Conservation (phyloP, 805 yeast species). For the Blastobotrys parvus region DNA sequence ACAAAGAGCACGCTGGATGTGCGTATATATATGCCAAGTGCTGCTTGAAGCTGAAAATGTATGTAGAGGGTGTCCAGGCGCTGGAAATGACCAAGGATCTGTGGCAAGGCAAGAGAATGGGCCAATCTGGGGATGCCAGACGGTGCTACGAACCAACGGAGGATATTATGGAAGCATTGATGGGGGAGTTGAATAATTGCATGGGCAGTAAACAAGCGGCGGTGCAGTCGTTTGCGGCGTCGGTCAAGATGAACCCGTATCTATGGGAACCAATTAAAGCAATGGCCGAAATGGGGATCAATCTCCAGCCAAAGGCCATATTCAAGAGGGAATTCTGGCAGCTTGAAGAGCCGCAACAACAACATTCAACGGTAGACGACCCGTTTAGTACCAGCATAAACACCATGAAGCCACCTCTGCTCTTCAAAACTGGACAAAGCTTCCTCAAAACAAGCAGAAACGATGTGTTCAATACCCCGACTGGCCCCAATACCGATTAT, state of each 20-base stretch:
- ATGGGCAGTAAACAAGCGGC: conserved; percentile 58
- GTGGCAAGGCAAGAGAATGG: conserved; percentile 3
- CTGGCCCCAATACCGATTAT: not conserved
- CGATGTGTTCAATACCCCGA: conserved; percentile 6
- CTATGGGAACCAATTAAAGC: conserved; percentile 82
- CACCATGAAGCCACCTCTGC: no score
- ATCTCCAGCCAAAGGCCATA: conserved; percentile 44
- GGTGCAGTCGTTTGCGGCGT: conserved; percentile 56
- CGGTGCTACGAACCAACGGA: conserved; percentile 44
- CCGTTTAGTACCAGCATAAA: conserved; percentile 5
- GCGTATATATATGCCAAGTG: conserved; percentile 65
- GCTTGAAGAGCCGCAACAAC: not conserved
- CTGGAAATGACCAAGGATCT: conserved; percentile 25
- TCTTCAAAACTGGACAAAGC: conserved; percentile 14
- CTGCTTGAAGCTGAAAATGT: conserved; percentile 46
- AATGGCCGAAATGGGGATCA: conserved; percentile 63
- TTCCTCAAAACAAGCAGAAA: conserved; percentile 4
- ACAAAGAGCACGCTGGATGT: conserved; percentile 57
- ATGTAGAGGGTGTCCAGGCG: conserved; percentile 54
- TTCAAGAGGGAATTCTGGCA: conserved; percentile 15
- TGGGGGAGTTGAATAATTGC: conserved; percentile 59
- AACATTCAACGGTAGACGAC: conserved; percentile 1
- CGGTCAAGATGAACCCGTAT: conserved; percentile 66
- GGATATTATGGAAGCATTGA: conserved; percentile 56
- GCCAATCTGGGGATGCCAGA: not conserved